Base-by-base conservation (phyloP, 768 basidiomycete genomes). In the Scleroderma bovista region DNA sequence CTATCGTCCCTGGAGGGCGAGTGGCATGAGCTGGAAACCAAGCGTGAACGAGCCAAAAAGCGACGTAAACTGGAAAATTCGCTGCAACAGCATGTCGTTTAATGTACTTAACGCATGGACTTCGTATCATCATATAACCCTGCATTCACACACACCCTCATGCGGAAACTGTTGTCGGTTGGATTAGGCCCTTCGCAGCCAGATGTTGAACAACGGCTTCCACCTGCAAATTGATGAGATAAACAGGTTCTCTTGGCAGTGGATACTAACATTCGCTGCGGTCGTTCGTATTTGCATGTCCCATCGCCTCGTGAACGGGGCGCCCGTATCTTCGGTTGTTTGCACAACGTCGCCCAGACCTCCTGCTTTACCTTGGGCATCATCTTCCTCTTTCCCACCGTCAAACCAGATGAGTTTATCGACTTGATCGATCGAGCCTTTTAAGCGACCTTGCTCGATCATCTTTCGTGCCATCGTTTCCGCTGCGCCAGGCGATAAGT, bases 391-490 rank as follows among this genome's bases (percentile, higher is more conserved):
- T 46, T 77, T 75, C 33, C 80, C 77, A 34, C 80, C 85, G 58
- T 97, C 93, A 53, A 99, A 99, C 78, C 87, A 89, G 54, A 99
- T 95, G 42, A 98, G 76, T 57, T 81, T 85, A 51, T 95, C 91
- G 13, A 97, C 93, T 64, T 99, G 96, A 64, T 99, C 96, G 51
- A 99, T 95, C 51, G 84, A 85, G 23, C 89, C 96, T 54, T 89
- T 84, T 53, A 98, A 71, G 48, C 96, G 86, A 9, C 92, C 88
- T 69, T 99, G 96, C 63, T 97, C 93, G 45, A 99, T 96, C 96
- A 99, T 99, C 64, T 88, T 90, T 46, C 95, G 80, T 10, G 95
- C 94, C 88, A 98, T 97, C 1, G 85, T 92, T 69, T 99, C 96
- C 16, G 95, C 95, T 15, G 92, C 93, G 23, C 87, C 86, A 13